phyloP scores from a whole-genome alignment of 805 yeast genomes.

The Metschnikowia gelsemii region DNA sequence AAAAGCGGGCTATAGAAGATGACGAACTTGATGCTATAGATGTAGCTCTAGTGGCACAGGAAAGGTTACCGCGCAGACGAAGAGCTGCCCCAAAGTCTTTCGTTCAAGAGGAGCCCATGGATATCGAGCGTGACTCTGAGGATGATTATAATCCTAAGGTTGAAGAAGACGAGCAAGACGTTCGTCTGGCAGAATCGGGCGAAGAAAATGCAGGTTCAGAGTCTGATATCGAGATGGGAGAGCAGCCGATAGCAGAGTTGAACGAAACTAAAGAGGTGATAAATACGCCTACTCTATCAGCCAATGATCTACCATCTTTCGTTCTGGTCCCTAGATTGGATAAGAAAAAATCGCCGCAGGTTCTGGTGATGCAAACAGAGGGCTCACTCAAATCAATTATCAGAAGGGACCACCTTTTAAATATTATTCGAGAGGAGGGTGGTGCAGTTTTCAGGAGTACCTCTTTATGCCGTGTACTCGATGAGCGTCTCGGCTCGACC shows the following conservation, averaged over 20 bases:
- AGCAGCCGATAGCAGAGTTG: not conserved
- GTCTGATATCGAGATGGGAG: not conserved
- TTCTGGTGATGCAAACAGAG: constrained; percentile 1
- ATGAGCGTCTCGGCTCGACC: constrained; percentile 26
- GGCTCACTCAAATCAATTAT: constrained; percentile 30
- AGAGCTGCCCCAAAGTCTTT: constrained; percentile 12
- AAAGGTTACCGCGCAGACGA: constrained; percentile 5
- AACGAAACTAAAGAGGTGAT: not conserved
- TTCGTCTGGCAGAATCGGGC: not conserved
- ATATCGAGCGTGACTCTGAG: constrained; percentile 3
- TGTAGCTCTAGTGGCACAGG: constrained; percentile 7
- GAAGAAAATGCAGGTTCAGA: not conserved
- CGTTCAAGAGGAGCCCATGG: constrained; percentile 5
- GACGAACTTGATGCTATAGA: constrained; percentile 5
- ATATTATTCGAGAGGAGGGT: constrained; percentile 34
- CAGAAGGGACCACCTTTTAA: constrained; percentile 31
- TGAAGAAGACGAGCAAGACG: constrained; percentile 6
- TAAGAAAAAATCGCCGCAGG: not conserved
- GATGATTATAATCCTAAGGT: constrained; percentile 12
- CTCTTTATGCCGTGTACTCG: constrained; percentile 32
- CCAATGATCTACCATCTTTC: constrained; percentile 15
- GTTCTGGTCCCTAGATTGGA: constrained; percentile 6
- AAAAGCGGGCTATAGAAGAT: not conserved
- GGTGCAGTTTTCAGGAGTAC: constrained; percentile 40
- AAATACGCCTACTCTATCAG: constrained; percentile 3